Evolutionary conservation across 2,329 filamentous ascomycete genomes (phyloP), one percentile per base, ranked within the genome.

Genomic region (Zarea fungicola): DNA sequence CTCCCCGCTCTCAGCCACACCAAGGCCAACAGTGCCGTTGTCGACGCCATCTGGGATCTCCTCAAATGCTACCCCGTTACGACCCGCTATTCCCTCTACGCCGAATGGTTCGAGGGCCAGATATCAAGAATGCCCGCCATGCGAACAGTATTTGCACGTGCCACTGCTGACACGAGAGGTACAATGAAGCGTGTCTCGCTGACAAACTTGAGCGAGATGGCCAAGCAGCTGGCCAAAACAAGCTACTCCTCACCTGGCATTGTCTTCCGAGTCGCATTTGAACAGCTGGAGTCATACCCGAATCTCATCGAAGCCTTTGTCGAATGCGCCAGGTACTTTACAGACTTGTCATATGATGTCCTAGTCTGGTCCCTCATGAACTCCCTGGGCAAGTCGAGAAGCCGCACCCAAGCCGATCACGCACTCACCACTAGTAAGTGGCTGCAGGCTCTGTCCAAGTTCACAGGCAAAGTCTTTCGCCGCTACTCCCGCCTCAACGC

Each of bases 301-400:
- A 99, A 97, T 62, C 78, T 99, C 52, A 96, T 96, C 49, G 89
- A 96, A 53, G 89, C 89, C 5, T 89, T 99, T 53, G 91, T 97
- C 13, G 90, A 96, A 63, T 96, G 91, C 61, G 90, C 89, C 32
- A 85, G 89, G 59, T 96, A 96, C 64, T 96, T 97, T 58, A 96
- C 92, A 1, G 84, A 88, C 48, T 72, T 99, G 31, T 92, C 89
- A 0, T 96, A 96, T 63, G 93, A 99, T 65, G 88, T 96, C 26
- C 75, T 99, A 37, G 87, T 89, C 4, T 99, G 92, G 90, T 89
- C 89, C 18, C 74, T 99, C 37, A 81, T 99, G 67, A 95, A 83
- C 60, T 83, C 82, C 2, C 69, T 85, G 11, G 80, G 79, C 43
- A 81, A 82, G 55, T 75, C 77, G 46, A 74, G 82, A 59, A 84